Conservation (phyloP, 495 filamentous ascomycete genomes). For the Neurospora sp. region DNA sequence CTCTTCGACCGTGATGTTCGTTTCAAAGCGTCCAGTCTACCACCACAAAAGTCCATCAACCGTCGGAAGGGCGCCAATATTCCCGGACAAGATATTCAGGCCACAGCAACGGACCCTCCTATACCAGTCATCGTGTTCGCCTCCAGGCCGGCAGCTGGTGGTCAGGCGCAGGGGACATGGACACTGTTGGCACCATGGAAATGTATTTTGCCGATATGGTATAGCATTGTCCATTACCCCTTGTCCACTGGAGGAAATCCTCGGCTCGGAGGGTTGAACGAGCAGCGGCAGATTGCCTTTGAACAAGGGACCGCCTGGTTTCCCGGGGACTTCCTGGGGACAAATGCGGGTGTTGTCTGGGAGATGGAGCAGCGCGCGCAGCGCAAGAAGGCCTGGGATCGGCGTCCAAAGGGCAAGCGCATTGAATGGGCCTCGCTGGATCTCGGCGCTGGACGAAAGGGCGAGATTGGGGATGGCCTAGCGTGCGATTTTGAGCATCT, state of each 20-base stretch:
- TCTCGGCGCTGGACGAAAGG: constrained; percentile 62
- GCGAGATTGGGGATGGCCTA: constrained; percentile 77
- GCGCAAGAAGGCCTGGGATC: constrained; percentile 61
- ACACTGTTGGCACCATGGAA: constrained; percentile 87
- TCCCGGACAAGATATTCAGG: constrained; percentile 53
- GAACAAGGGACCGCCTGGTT: constrained; percentile 77
- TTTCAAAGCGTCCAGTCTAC: constrained; percentile 47
- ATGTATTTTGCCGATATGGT: constrained; percentile 80
- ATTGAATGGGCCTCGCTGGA: constrained; percentile 67
- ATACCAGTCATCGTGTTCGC: constrained; percentile 72
- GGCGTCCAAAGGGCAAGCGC: constrained; percentile 72
- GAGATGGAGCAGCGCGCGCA: constrained; percentile 52
- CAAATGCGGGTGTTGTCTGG: constrained; percentile 69
- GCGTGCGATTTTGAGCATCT: constrained; percentile 79
- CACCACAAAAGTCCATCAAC: constrained; percentile 78
- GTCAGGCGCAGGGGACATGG: constrained; percentile 60
- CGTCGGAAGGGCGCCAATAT: constrained; percentile 60
- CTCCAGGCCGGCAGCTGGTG: constrained; percentile 36
- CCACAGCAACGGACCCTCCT: constrained; percentile 57
- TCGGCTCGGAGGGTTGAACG: constrained; percentile 71
- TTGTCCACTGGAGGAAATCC: constrained; percentile 69
- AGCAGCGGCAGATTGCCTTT: constrained; percentile 72
- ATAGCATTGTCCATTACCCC: constrained; percentile 75
- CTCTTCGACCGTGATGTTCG: constrained; percentile 65
- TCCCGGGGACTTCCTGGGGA: constrained; percentile 80